A percentile compares a stretch with the other conserved stretches of the same genome.
Conservation (phyloP, 2,329 filamentous ascomycete genomes). For the Xylaria sp. region DNA sequence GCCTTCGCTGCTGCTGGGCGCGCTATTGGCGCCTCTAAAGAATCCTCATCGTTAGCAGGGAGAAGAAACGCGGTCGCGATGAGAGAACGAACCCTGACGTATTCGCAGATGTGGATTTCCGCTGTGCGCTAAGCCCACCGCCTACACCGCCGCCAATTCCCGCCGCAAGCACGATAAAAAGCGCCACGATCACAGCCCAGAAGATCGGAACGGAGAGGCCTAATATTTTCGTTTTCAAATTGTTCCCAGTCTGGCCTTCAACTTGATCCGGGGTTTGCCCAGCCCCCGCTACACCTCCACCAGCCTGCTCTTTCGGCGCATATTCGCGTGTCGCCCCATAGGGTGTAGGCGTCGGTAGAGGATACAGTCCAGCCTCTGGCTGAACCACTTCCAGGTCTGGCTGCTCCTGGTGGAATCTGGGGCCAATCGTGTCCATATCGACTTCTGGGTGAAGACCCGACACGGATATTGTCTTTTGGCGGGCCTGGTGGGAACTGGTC, state of each 20-base stretch:
- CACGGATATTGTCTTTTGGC: background rate
- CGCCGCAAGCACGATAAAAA: constrained; percentile 42
- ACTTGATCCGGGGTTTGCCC: background rate
- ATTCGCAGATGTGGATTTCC: constrained; percentile 27
- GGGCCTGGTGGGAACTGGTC: background rate
- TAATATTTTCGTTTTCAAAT: constrained; percentile 29
- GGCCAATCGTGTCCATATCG: constrained; percentile 21
- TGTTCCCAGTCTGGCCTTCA: background rate
- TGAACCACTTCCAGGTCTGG: constrained; percentile 43
- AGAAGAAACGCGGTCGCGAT: background rate
- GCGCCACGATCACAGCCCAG: constrained; percentile 40
- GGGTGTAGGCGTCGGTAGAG: constrained; percentile 30
- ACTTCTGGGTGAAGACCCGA: background rate
- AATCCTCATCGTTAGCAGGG: constrained; percentile 2
- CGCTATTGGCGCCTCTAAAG: constrained; percentile 5
- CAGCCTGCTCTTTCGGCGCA: constrained; percentile 12
- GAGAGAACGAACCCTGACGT: constrained; percentile 30
- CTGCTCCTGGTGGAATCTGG: constrained; percentile 26
- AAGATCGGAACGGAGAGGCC: constrained; percentile 44
- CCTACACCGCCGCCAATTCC: constrained; percentile 44
- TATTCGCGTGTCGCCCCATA: background rate
- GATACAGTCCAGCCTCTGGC: constrained; percentile 39
- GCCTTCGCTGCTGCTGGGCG: constrained; percentile 9
- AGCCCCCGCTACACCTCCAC: constrained; percentile 1
- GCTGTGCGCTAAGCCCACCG: constrained; percentile 41